Evolutionary conservation across 805 yeast species (phyloP).

Genomic region (Debaryomyces castellii): DNA sequence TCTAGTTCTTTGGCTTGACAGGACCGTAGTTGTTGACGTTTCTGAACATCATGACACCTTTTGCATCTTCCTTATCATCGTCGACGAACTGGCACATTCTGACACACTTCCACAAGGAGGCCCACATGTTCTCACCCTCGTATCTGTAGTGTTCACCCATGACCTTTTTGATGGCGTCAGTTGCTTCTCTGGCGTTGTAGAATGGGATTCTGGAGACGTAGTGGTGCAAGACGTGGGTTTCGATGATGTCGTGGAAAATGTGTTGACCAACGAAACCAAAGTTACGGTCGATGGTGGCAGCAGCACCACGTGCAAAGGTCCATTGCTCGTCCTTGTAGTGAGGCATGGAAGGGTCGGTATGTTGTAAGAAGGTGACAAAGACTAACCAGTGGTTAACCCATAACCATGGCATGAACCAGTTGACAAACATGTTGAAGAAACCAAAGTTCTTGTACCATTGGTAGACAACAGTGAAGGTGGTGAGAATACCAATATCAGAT

Average conservation of each 20-base stretch:
- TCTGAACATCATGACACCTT: conserved; percentile 67
- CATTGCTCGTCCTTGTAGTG: conserved; percentile 57
- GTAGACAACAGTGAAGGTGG: conserved; percentile 46
- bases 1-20: conserved; percentile 19
- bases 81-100: conserved; percentile 73
- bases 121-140: conserved; percentile 57
- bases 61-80: conserved; percentile 46
- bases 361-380: conserved; percentile 61
- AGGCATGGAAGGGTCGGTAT: conserved; percentile 59
- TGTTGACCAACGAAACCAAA: conserved; percentile 59
- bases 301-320: conserved; percentile 68
- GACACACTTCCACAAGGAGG: conserved; percentile 53
- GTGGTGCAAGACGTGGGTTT: conserved; percentile 59
- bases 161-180: conserved; percentile 50
- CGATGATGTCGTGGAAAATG: conserved; percentile 58
- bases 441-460: conserved; percentile 52
- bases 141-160: conserved; percentile 53
- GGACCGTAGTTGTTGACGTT: conserved; percentile 58
- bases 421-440: conserved; percentile 47
- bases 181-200: conserved; percentile 55
- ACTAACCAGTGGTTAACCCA: conserved; percentile 68
- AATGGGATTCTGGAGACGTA: conserved; percentile 56
- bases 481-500: conserved; percentile 55
- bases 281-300: conserved; percentile 62
- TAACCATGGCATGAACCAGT: conserved; percentile 59